These are phyloP conservation scores for Penicillium bialowiezense DNA, from an alignment of 495 filamentous ascomycete species.

Conservation along the genomic window DNA sequence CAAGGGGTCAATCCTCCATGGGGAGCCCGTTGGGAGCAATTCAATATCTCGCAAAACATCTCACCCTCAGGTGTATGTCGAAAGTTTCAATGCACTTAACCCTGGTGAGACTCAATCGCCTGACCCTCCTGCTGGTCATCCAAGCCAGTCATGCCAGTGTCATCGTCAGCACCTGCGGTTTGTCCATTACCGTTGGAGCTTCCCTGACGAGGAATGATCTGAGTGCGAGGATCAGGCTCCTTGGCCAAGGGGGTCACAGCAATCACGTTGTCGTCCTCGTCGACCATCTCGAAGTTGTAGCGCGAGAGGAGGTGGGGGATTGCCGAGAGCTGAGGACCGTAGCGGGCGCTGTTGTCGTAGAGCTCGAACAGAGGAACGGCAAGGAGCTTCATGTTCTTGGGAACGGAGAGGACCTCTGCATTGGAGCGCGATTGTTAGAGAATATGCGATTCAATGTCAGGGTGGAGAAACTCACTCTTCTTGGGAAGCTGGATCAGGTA, in stretches of 20 bases:
- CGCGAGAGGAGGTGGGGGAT: conserved; percentile 91
- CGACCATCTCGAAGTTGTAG: conserved; percentile 98
- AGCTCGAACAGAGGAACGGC: conserved; percentile 96
- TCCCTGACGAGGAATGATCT: conserved; percentile 10
- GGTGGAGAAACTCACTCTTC: conserved; percentile 64
- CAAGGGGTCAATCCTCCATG: too few species aligned
- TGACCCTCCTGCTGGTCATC: conserved; percentile 14
- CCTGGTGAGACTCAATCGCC: conserved; percentile 20
- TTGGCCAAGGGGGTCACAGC: conserved; percentile 75
- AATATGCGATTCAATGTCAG: background rate
- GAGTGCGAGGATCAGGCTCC: conserved; percentile 52
- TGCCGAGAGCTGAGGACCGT: conserved; percentile 92
- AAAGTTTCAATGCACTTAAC: too few species aligned
- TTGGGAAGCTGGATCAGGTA: conserved; percentile 93
- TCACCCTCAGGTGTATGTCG: too few species aligned
- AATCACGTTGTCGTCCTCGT: conserved; percentile 85
- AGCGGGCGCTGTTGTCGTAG: conserved; percentile 93
- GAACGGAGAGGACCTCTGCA: conserved; percentile 90
- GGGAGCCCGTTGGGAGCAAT: too few species aligned
- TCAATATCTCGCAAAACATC: too few species aligned
- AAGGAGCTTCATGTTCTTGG: conserved; percentile 99
- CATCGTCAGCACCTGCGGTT: conserved; percentile 1
- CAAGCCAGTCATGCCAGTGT: conserved; percentile 41
- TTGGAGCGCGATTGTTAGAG: conserved; percentile 12
- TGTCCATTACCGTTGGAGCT: too few species aligned